Conservation (phyloP, 805 yeast genomes). For the Teunomyces barrocoloradensis region DNA sequence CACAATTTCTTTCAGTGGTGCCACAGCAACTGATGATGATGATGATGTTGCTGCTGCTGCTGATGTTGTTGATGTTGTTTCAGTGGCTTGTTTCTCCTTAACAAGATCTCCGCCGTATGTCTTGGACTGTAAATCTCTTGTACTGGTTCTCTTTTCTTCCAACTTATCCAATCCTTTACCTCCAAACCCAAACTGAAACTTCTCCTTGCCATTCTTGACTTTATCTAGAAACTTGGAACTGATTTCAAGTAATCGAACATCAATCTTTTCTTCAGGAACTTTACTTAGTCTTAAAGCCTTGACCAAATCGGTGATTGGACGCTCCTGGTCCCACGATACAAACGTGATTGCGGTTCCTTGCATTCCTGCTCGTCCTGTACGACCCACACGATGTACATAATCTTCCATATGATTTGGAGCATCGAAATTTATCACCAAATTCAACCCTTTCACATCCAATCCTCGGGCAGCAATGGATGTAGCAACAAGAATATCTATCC, state of each 20-base stretch:
- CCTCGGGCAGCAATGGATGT: constrained; percentile 97
- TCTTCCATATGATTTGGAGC: constrained; percentile 90
- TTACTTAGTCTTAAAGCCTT: constrained; percentile 64
- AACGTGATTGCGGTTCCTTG: constrained; percentile 64
- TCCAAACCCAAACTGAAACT: constrained; percentile 77
- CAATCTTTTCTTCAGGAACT: constrained; percentile 42
- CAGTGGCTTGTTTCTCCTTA: neutral
- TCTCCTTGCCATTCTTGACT: constrained; percentile 63
- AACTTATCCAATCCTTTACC: constrained; percentile 87
- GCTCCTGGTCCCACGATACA: constrained; percentile 57
- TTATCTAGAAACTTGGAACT: constrained; percentile 57
- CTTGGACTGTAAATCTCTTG: constrained; percentile 48
- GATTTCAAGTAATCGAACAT: constrained; percentile 47
- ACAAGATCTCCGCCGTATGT: constrained; percentile 42
- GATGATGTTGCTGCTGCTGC: neutral
- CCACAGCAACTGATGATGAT: neutral
- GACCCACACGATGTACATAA: constrained; percentile 92
- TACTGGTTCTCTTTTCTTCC: constrained; percentile 56
- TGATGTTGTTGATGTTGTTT: constrained; percentile 3
- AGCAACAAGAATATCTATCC: constrained; percentile 69
- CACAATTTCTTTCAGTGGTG: neutral
- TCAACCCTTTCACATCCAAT: constrained; percentile 82
- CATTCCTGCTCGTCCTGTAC: constrained; percentile 91
- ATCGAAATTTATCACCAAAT: constrained; percentile 69
- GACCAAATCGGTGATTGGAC: constrained; percentile 65